A percentile compares a stretch with the other conserved stretches of the same genome.
Conservation (phyloP, 139 green algal species). For the Micractinium conductrix region DNA sequence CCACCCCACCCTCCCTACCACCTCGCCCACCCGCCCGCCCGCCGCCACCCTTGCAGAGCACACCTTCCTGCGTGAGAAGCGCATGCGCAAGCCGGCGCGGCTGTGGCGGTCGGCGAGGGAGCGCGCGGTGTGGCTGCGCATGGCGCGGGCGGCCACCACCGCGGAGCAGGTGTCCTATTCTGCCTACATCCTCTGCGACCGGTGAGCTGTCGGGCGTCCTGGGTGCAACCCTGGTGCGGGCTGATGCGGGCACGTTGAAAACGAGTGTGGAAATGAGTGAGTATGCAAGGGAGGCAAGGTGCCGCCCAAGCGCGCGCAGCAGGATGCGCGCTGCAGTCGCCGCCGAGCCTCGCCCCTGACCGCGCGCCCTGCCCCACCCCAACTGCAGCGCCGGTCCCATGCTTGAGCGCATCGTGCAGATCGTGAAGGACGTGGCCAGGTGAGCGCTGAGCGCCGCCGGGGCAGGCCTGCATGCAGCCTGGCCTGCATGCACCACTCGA, state of each 20-base stretch:
- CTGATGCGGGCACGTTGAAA: not conserved
- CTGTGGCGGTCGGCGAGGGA: slow-evolving; percentile 51
- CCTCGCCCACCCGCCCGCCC: too few relatives aligned
- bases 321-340: too few relatives aligned
- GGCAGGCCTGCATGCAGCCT: too few relatives aligned
- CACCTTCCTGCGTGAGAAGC: slow-evolving; percentile 45
- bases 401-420: slow-evolving; percentile 30
- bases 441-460: too few relatives aligned
- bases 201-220: slow-evolving; percentile 22
- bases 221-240: too few relatives aligned
- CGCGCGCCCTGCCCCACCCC: not conserved
- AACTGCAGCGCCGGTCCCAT: slow-evolving; percentile 33
- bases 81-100: slow-evolving; percentile 40
- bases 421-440: slow-evolving; percentile 29
- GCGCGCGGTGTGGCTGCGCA: slow-evolving; percentile 50
- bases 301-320: too few relatives aligned
- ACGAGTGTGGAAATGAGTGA: too few relatives aligned
- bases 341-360: not conserved
- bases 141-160: not conserved
- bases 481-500: too few relatives aligned
- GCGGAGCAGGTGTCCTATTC: slow-evolving; percentile 29
- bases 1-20: too few relatives aligned
- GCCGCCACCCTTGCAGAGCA: too few relatives aligned
- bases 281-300: too few relatives aligned
- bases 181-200: slow-evolving; percentile 43